Conservation (phyloP, 1,284 basidiomycete genomes). For the Puccinia coronata region DNA sequence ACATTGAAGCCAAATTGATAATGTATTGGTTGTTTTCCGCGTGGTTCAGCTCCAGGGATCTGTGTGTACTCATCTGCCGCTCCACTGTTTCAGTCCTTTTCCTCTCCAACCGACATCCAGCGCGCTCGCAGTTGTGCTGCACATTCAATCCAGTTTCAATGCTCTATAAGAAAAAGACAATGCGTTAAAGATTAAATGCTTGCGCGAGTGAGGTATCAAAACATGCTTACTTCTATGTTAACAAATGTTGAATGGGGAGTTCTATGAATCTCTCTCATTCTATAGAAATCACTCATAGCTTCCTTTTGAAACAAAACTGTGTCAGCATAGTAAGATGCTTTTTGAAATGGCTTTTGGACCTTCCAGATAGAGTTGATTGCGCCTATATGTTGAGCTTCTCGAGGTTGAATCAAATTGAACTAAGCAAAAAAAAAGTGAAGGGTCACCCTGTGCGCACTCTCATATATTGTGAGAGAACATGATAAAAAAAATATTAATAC, state of each 20-base stretch:
- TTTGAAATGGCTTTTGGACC: no score
- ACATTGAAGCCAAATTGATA: neutral
- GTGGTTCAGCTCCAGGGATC: neutral
- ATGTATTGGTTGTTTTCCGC: neutral
- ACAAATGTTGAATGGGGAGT: no score
- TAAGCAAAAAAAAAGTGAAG: neutral
- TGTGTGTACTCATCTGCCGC: neutral
- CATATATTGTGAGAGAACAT: neutral
- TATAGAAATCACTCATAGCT: no score
- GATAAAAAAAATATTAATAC: neutral
- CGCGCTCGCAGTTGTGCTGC: neutral
- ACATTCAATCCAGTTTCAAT: neutral
- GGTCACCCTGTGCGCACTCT: no score
- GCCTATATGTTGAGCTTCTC: neutral
- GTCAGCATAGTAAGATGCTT: no score
- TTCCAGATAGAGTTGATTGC: no score
- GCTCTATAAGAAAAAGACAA: neutral
- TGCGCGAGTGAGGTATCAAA: no score
- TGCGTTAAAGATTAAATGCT: no score
- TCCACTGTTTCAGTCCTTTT: neutral
- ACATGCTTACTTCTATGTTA: no score
- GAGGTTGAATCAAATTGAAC: neutral
- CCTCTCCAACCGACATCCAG: neutral
- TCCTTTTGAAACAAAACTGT: no score
- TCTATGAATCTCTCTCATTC: no score